Evolutionary conservation across 164 flowering plant species (phyloP).

Genomic region (Magnolia sinica): DNA sequence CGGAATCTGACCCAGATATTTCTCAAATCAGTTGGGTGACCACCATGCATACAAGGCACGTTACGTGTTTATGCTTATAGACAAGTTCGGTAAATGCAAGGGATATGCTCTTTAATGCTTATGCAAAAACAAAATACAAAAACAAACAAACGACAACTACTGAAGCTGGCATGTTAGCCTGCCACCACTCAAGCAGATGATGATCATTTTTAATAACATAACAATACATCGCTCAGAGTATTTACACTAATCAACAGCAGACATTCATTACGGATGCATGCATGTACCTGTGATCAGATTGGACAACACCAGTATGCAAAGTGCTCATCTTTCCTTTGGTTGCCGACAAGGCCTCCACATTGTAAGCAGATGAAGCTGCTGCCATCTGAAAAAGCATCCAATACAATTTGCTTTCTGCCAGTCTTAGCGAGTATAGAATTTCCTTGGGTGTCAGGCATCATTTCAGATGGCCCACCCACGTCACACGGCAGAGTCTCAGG

Average conservation of each 20-base stretch:
- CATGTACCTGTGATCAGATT: conserved; percentile 18
- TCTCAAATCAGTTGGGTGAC: background rate
- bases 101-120: background rate
- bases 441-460: conserved; percentile 40
- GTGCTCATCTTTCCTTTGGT: conserved; percentile 84
- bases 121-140: background rate
- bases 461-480: conserved; percentile 7
- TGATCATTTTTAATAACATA: too few species aligned
- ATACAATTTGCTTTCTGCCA: conserved; percentile 73
- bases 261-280: background rate
- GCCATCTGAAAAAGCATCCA: conserved; percentile 93
- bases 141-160: background rate
- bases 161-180: background rate
- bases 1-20: background rate
- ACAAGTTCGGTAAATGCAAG: background rate
- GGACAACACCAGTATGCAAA: conserved; percentile 79
- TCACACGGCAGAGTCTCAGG: conserved; percentile 21
- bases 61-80: background rate
- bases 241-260: background rate
- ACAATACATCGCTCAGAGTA: background rate
- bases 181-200: too few species aligned
- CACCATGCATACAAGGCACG: background rate
- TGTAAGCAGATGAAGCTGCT: conserved; percentile 92
- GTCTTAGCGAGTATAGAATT: conserved; percentile 76
- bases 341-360: conserved; percentile 95